Evolutionary conservation across 176 grass and related monocot genomes (phyloP), one percentile per base, ranked within the genome.

Genomic region (Cenchrus fungigraminus): DNA sequence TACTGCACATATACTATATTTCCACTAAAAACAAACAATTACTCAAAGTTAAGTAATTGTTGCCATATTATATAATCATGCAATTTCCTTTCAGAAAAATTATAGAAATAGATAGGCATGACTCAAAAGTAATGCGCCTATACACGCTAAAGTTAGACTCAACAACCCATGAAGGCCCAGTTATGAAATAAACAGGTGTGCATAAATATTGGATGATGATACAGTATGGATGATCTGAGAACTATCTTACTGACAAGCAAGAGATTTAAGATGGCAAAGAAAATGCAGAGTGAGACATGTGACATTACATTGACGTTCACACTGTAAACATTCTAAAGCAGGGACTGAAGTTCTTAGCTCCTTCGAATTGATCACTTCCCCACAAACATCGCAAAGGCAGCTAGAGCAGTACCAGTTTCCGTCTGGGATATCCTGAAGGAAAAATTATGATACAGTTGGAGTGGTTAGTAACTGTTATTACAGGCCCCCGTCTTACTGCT

Each of bases 391-490:
- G 16, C 96, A 98, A 68, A 85, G 83, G 83, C 96, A 98, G 61
- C 73, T 89, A 76, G 86, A 91, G 62, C 96, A 98, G 89, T 98
- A 98, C 96, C 96, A 98, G 69, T 69, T 92, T 43, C 86, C 96
- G 83, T 95, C 96, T 66, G 93, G 93, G 90, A 98, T 79, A 28
- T 95, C 93, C 93, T 95, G 91, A 81, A 80, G 45, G 22, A 71
- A 84, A 74, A 42, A 55, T 82, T 53, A 76, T 29, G 84, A 82
- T 31, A 37, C 57, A 68, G 46, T 63, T 52, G 9, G 12, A 73
- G 53, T 3, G 17, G 44, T 68, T 31, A 16, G 9, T 82, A 52
- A 68, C 75, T 57, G 34, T 64, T 86, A 88, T 56, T 20, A 20
- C 77, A 82, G 37, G 34, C 22, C 57, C 76, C n/a, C 37, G 13